A percentile compares a stretch with the other conserved stretches of the same genome.
These are phyloP conservation scores for Priceomyces carsonii DNA, from an alignment of 805 yeast species.

Conservation along the genomic window DNA sequence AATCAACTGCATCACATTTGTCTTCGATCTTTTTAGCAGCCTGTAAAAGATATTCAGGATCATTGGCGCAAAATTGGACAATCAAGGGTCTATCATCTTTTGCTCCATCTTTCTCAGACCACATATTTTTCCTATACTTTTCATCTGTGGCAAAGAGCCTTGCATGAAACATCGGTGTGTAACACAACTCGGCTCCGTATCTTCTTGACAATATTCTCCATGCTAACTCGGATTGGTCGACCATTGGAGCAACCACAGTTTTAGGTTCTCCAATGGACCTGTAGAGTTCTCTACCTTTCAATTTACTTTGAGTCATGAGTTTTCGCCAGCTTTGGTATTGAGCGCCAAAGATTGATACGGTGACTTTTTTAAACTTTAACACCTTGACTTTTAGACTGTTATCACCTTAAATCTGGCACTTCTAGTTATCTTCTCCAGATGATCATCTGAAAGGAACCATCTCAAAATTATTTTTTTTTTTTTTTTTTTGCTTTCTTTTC, in stretches of 20 bases:
- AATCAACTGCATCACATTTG: slow-evolving; percentile 92
- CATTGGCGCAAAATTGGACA: slow-evolving; percentile 96
- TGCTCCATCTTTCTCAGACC: slow-evolving; percentile 74
- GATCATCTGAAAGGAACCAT: no score
- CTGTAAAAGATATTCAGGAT: slow-evolving; percentile 74
- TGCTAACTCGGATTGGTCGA: slow-evolving; percentile 93
- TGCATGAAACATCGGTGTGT: slow-evolving; percentile 97
- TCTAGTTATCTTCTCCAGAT: no score
- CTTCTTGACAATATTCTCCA: slow-evolving; percentile 87
- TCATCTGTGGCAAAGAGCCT: slow-evolving; percentile 81
- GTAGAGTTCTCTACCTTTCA: slow-evolving; percentile 66
- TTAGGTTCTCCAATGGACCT: slow-evolving; percentile 71
- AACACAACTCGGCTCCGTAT: slow-evolving; percentile 92
- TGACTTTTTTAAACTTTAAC: no score
- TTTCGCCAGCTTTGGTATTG: not conserved
- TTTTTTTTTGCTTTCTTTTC: slow-evolving; percentile 1
- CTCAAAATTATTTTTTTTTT: slow-evolving; percentile 1
- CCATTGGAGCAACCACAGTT: slow-evolving; percentile 97
- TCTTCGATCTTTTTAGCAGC: slow-evolving; percentile 85
- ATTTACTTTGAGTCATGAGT: slow-evolving; percentile 20
- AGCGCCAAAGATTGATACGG: no score
- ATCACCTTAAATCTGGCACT: no score
- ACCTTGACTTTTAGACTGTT: no score
- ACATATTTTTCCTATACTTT: slow-evolving; percentile 76
- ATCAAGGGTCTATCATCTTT: slow-evolving; percentile 78